These are phyloP conservation scores for Boechera divaricarpa DNA, from an alignment of 345 rosid genomes.

Conservation along the genomic window DNA sequence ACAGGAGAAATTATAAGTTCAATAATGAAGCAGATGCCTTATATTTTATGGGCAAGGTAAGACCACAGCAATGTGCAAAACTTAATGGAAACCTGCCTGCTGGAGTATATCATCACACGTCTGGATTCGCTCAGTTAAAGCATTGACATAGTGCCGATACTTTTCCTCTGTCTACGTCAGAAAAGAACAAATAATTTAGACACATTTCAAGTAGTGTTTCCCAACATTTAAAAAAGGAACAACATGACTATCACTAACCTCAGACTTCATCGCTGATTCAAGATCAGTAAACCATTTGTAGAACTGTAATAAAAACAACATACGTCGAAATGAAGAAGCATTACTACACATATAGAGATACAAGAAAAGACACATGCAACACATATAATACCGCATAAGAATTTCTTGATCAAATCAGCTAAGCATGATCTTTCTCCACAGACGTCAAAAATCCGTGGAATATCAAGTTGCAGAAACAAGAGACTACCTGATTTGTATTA, in stretches of 20 bases:
- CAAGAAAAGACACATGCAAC: constrained; percentile 24
- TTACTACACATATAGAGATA: constrained; percentile 11
- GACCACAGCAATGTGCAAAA: constrained; percentile 16
- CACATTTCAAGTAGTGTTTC: constrained; percentile 11
- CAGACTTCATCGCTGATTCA: constrained; percentile 96
- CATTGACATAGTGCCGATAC: constrained; percentile 84
- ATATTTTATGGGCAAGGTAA: not conserved
- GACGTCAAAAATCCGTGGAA: not conserved
- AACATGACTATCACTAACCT: constrained; percentile 64
- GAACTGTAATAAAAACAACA: constrained; percentile 57
- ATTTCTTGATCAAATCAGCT: constrained; percentile 9
- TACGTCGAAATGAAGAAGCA: constrained; percentile 24
- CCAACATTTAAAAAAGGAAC: constrained; percentile 20
- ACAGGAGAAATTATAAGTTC: constrained; percentile 13
- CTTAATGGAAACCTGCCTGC: constrained; percentile 56
- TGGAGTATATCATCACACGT: constrained; percentile 88
- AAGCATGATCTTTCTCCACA: constrained; percentile 8
- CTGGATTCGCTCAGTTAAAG: constrained; percentile 79
- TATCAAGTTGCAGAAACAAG: constrained; percentile 4
- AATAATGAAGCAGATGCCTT: constrained; percentile 6
- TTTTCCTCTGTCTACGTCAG: constrained; percentile 86
- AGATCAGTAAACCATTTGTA: constrained; percentile 99
- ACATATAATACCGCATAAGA: not conserved
- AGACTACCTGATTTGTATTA: constrained; percentile 76
- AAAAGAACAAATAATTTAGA: constrained; percentile 31